These are phyloP conservation scores for Ascochyta clinopodiicola DNA, from an alignment of 2,329 filamentous ascomycete species.

Conservation along the genomic window DNA sequence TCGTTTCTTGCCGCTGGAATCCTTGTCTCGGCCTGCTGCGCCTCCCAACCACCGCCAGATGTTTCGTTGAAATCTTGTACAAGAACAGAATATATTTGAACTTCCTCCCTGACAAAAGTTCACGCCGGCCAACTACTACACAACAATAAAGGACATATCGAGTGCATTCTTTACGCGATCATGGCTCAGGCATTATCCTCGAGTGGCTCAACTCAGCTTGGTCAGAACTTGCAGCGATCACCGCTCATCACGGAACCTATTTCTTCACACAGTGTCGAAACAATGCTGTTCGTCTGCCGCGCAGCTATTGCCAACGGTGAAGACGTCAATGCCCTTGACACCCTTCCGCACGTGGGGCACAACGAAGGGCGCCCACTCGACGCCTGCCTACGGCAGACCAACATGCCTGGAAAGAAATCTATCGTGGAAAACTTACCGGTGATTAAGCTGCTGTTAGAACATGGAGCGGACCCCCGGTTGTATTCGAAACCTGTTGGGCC, in stretches of 20 bases:
- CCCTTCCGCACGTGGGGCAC: conserved; percentile 2
- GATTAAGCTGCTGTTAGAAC: conserved; percentile 84
- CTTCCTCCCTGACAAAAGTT: too few species aligned
- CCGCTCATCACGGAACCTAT: conserved; percentile 12
- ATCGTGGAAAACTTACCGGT: conserved; percentile 52
- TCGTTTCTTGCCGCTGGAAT: too few species aligned
- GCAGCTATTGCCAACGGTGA: conserved; percentile 14
- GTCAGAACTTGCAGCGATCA: conserved; percentile 5
- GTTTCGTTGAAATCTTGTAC: too few species aligned
- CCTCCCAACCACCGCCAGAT: too few species aligned
- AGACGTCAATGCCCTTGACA: conserved; percentile 15
- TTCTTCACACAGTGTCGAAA: conserved; percentile 4
- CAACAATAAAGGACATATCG: background rate
- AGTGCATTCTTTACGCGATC: background rate
- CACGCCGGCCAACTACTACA: background rate
- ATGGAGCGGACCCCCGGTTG: conserved; percentile 78
- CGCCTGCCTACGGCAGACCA: conserved; percentile 9
- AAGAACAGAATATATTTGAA: too few species aligned
- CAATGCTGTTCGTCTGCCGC: conserved; percentile 13
- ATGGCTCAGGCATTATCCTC: background rate
- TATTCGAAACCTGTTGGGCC: conserved; percentile 1
- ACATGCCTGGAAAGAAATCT: conserved; percentile 10
- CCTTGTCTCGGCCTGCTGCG: too few species aligned
- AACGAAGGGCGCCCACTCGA: conserved; percentile 19
- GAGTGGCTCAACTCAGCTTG: background rate